A percentile compares a stretch with the other conserved stretches of the same genome.
phyloP scores from a whole-genome alignment of 106 monocot species.

The Alisma plantagoaquatica region DNA sequence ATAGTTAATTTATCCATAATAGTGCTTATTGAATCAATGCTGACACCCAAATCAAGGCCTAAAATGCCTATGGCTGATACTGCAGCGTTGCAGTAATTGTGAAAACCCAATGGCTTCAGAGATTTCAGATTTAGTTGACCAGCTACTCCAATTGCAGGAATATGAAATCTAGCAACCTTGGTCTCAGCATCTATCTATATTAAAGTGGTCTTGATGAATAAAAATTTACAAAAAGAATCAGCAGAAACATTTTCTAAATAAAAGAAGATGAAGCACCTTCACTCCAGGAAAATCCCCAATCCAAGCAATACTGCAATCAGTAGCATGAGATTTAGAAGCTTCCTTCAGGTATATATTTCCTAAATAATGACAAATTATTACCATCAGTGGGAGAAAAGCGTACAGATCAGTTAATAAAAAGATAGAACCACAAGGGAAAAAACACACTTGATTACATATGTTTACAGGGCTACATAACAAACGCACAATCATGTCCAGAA shows the following conservation, averaged over 20 bases:
- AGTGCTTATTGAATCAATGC: conserved; percentile 15
- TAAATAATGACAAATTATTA: conserved; percentile 10
- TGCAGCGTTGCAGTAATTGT: conserved; percentile 37
- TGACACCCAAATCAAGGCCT: conserved; percentile 28
- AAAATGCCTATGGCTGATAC: conserved; percentile 37
- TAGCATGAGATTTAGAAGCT: conserved; percentile 23
- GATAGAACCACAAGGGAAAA: too few relatives aligned
- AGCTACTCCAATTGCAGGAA: conserved; percentile 5
- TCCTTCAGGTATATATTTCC: conserved; percentile 35
- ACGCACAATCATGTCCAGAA: too few relatives aligned
- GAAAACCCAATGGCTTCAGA: conserved; percentile 33
- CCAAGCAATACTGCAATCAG: conserved; percentile 23
- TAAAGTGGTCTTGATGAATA: conserved; percentile 16
- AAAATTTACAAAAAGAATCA: not conserved
- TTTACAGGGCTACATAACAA: too few relatives aligned
- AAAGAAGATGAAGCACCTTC: conserved; percentile 14
- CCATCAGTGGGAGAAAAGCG: too few relatives aligned
- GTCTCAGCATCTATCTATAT: conserved; percentile 16
- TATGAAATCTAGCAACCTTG: conserved; percentile 17
- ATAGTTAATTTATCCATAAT: conserved; percentile 13
- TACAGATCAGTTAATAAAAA: too few relatives aligned
- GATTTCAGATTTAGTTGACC: conserved; percentile 15
- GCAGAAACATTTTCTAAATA: not conserved
- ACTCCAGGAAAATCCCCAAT: conserved; percentile 41
- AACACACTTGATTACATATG: too few relatives aligned